Evolutionary conservation across 148 eudicot species (phyloP), one percentile per base, ranked within the genome.

Genomic region (Dianthus caryophyllus): DNA sequence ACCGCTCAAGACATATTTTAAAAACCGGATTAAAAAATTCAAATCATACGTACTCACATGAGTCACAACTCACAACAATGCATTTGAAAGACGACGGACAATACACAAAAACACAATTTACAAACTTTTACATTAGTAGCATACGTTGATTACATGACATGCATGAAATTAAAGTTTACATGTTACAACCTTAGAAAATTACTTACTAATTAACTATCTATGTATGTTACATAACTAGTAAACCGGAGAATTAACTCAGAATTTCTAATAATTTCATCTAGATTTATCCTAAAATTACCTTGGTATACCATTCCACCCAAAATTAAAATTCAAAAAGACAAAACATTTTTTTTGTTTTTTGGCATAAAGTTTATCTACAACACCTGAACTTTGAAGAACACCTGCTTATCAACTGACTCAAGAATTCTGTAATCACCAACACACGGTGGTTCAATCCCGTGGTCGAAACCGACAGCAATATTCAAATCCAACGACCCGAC

Each of bases 401-500:
- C 67, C 67, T 81, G 80, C 78, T 72, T 84, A 60, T 83, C 90
- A 9, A 85, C 87, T 15, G 68, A 73, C 25, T 77, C 90, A 22
- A 77, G 36, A 31, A 85, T 75, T 39, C 80, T 73, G 58, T 52
- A 9, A 12, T 74, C 79, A 27, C 57, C 68, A 73, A 62, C 66
- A 26, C 69, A 76, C 20, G 69, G 24, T 1, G 69, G 24, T 1
- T 66, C 68, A 65, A 47, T 51, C 52, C 59, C 74, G 70, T 64
- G n/a, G 0, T 39, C 70, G 53, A 74, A 70, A 57, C 77, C 83
- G 21, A 56, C 72, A 4, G 82, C 67, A 14, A 84, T 27, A 64
- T 88, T 88, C 80, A 88, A 77, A 77, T 88, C 90, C 51, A 88
- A 70, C 3, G 74, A 68, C n/a, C 49, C 78, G 22, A 71, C 66